Conservation (phyloP, 1,284 basidiomycete species). For the Cystobasidium sp. region DNA sequence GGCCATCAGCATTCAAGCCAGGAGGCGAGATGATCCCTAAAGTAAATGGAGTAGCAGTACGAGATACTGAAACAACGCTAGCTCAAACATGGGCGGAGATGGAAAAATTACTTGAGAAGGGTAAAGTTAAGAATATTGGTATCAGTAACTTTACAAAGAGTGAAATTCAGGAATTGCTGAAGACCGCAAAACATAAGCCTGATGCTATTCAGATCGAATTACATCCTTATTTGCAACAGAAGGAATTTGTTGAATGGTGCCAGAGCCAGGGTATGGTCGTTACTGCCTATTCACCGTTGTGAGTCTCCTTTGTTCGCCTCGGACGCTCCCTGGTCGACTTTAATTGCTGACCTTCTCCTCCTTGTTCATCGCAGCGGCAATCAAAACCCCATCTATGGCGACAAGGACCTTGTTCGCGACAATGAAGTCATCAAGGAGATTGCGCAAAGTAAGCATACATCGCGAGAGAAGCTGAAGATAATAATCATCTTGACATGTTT, state of each 20-base stretch:
- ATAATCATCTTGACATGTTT: not conserved
- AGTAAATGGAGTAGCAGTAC: slow-evolving; percentile 28
- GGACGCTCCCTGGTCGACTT: not conserved
- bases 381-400: slow-evolving; percentile 45
- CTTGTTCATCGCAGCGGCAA: slow-evolving; percentile 14
- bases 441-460: slow-evolving; percentile 28
- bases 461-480: not conserved
- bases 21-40: slow-evolving; percentile 40
- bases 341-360: not conserved
- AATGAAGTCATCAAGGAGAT: slow-evolving; percentile 38
- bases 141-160: slow-evolving; percentile 51
- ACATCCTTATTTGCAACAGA: slow-evolving; percentile 49
- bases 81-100: slow-evolving; percentile 80
- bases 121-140: slow-evolving; percentile 82
- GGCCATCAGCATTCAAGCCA: slow-evolving; percentile 60
- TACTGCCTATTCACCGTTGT: slow-evolving; percentile 43
- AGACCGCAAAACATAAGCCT: slow-evolving; percentile 69
- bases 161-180: slow-evolving; percentile 55
- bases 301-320: not conserved
- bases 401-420: slow-evolving; percentile 24
- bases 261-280: slow-evolving; percentile 45
- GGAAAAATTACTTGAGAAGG: slow-evolving; percentile 68
- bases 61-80: slow-evolving; percentile 59
- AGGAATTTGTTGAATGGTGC: slow-evolving; percentile 35
- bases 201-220: slow-evolving; percentile 65